These are phyloP conservation scores for Xenoacremonium recifei DNA, from an alignment of 2,329 filamentous ascomycete genomes.

Conservation along the genomic window DNA sequence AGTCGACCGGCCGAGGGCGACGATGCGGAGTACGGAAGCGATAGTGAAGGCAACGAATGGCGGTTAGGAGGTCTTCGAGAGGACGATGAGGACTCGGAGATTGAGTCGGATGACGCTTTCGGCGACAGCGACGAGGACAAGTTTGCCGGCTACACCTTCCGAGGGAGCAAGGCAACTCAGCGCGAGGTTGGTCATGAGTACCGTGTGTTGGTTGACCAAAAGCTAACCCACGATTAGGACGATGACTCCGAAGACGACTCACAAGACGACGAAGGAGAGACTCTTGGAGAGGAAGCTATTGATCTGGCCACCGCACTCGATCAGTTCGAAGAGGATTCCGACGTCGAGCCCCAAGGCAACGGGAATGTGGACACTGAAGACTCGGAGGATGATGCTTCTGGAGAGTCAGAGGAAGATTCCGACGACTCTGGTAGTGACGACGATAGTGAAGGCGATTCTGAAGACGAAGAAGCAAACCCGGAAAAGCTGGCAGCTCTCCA, in stretches of 20 bases:
- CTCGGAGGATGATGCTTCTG: conserved; percentile 42
- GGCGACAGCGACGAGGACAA: conserved; percentile 84
- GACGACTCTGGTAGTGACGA: conserved; percentile 48
- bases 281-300: conserved; percentile 58
- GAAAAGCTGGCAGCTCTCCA: conserved; percentile 65
- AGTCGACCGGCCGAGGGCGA: conserved; percentile 42
- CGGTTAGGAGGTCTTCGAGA: conserved; percentile 62
- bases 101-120: conserved; percentile 76
- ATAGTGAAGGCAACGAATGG: conserved; percentile 86
- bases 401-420: conserved; percentile 42
- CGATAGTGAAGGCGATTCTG: conserved; percentile 49
- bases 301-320: conserved; percentile 58
- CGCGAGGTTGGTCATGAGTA: conserved; percentile 20
- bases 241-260: conserved; percentile 58
- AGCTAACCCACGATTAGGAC: conserved; percentile 31
- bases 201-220: neutral
- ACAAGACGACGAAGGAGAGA: conserved; percentile 55
- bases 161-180: conserved; percentile 43
- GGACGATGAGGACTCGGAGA: conserved; percentile 62
- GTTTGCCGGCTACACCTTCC: conserved; percentile 70
- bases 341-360: conserved; percentile 47
- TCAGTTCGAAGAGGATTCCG: conserved; percentile 49
- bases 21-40: conserved; percentile 70
- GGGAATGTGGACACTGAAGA: conserved; percentile 42
- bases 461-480: conserved; percentile 47